Evolutionary conservation across 768 basidiomycete species (phyloP).

Genomic region (Clathrus columnatus): DNA sequence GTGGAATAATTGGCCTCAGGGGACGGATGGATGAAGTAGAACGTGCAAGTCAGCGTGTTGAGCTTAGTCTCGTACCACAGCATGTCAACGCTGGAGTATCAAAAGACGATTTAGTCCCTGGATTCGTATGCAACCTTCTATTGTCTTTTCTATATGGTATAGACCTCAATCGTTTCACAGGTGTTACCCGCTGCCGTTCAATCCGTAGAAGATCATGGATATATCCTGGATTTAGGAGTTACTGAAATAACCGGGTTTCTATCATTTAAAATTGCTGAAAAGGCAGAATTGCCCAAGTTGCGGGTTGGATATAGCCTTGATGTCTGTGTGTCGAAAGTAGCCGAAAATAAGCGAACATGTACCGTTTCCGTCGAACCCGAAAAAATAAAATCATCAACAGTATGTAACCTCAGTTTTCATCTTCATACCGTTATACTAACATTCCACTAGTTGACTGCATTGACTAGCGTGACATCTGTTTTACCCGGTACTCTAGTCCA

Average conservation of each 20-base stretch:
- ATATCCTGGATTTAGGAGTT: slow-evolving; percentile 79
- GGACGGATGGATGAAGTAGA: slow-evolving; percentile 58
- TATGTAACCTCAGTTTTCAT: slow-evolving; percentile 26
- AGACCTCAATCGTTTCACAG: slow-evolving; percentile 31
- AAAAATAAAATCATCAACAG: slow-evolving; percentile 43
- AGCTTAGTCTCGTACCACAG: slow-evolving; percentile 76
- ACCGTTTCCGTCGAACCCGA: slow-evolving; percentile 50
- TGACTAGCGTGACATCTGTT: slow-evolving; percentile 68
- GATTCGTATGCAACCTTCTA: slow-evolving; percentile 51
- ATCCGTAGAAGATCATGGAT: slow-evolving; percentile 92
- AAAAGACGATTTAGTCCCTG: slow-evolving; percentile 65
- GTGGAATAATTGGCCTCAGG: slow-evolving; percentile 41
- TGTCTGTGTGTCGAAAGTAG: slow-evolving; percentile 55
- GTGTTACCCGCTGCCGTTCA: slow-evolving; percentile 67
- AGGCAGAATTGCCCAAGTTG: slow-evolving; percentile 28
- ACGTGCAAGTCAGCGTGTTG: slow-evolving; percentile 67
- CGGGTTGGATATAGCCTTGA: slow-evolving; percentile 61
- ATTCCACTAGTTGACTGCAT: slow-evolving; percentile 54
- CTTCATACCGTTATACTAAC: neutral
- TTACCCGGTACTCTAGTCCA: slow-evolving; percentile 83
- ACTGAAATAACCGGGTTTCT: slow-evolving; percentile 77
- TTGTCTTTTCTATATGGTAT: slow-evolving; percentile 5
- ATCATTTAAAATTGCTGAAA: slow-evolving; percentile 61
- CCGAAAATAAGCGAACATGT: slow-evolving; percentile 73
- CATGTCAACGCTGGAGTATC: slow-evolving; percentile 75